Conservation (phyloP, 2,329 filamentous ascomycete genomes). For the Cladophialophora immunda region DNA sequence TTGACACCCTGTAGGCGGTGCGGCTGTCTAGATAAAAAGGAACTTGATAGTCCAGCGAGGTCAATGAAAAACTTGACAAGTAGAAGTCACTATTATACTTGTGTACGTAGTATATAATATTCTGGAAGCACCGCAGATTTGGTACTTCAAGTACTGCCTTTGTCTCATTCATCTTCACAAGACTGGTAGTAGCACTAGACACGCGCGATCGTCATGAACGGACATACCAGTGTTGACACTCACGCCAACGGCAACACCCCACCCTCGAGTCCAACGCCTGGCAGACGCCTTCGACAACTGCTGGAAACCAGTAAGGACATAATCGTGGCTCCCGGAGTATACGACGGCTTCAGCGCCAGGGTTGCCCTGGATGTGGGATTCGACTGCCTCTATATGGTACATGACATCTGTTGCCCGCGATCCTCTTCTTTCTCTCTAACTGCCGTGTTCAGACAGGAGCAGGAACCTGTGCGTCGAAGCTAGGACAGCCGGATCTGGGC, state of each 20-base stretch:
- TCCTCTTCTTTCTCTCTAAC: neutral
- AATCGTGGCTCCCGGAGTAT: slow-evolving; percentile 69
- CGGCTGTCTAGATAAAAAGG: too few relatives aligned
- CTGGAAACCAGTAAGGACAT: neutral
- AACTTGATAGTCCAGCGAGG: too few relatives aligned
- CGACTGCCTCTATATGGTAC: slow-evolving; percentile 73
- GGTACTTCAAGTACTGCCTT: too few relatives aligned
- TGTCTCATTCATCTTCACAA: too few relatives aligned
- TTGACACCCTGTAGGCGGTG: too few relatives aligned
- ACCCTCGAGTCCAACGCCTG: neutral
- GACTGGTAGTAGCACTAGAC: too few relatives aligned
- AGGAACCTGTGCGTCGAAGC: slow-evolving; percentile 58
- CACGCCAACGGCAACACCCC: neutral
- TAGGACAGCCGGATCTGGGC: slow-evolving; percentile 61
- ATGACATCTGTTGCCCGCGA: neutral
- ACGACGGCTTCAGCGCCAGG: slow-evolving; percentile 61
- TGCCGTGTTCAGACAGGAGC: slow-evolving; percentile 52
- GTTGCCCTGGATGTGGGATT: slow-evolving; percentile 61
- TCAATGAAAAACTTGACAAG: too few relatives aligned
- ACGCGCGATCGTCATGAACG: neutral
- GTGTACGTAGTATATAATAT: too few relatives aligned
- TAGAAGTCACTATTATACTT: too few relatives aligned
- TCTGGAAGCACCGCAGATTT: too few relatives aligned
- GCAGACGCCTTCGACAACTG: slow-evolving; percentile 2
- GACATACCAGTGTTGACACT: neutral